phyloP scores from a whole-genome alignment of 2,329 filamentous ascomycete genomes.

The Hawksworthiomyces lignivorus region DNA sequence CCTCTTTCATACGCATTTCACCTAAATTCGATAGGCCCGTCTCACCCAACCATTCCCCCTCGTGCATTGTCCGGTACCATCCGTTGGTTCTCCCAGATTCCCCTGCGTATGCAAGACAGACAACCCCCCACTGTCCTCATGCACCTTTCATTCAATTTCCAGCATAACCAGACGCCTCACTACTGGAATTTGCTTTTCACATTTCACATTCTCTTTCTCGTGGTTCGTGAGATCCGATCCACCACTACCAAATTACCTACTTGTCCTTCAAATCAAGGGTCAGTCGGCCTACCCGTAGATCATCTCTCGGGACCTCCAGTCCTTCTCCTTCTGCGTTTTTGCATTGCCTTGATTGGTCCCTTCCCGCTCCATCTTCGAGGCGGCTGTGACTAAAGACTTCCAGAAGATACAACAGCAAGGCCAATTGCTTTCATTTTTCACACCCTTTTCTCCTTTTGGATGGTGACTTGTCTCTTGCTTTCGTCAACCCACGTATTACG shows the following conservation, averaged over 20 bases:
- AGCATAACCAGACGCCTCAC: not conserved
- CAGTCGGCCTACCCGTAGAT: too few relatives aligned
- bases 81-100: constrained; percentile 26
- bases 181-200: not conserved
- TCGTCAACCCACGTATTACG: constrained; percentile 1
- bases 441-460: too few relatives aligned
- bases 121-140: constrained; percentile 3
- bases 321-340: too few relatives aligned
- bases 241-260: not conserved
- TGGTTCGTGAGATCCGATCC: constrained; percentile 7
- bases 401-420: too few relatives aligned
- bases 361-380: too few relatives aligned
- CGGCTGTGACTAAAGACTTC: too few relatives aligned
- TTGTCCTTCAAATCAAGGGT: too few relatives aligned
- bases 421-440: too few relatives aligned
- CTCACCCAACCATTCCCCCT: constrained; percentile 17
- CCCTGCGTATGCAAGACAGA: not conserved
- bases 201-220: not conserved
- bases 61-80: constrained; percentile 32
- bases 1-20: not conserved
- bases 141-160: not conserved
- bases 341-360: too few relatives aligned
- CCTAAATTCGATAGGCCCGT: not conserved
- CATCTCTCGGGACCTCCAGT: too few relatives aligned
- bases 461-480: not conserved